Percentiles rank a stretch among this genome's conserved stretches.
Conservation (phyloP, 2,329 filamentous ascomycete genomes). For the Cordyceps militaris region DNA sequence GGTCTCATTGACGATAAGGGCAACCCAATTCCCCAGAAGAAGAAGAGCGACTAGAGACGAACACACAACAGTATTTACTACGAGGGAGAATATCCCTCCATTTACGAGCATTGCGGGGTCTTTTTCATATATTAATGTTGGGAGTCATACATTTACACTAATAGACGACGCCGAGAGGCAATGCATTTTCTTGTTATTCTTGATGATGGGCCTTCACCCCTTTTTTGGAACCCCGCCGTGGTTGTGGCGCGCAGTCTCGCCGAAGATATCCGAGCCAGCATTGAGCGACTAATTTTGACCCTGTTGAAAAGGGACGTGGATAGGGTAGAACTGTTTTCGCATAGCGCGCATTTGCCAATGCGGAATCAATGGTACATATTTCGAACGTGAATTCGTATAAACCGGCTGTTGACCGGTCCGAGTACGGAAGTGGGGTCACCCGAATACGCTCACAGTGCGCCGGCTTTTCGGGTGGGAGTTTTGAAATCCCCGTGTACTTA, state of each 20-base stretch:
- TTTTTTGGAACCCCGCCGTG: background rate
- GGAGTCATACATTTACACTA: conserved; percentile 6
- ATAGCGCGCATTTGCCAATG: background rate
- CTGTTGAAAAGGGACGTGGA: background rate
- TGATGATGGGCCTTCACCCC: background rate
- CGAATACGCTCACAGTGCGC: background rate
- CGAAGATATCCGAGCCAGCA: conserved; percentile 4
- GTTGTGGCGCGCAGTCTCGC: background rate
- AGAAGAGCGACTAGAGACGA: conserved; percentile 17
- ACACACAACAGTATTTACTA: background rate
- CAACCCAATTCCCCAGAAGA: conserved; percentile 30
- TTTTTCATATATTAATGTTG: conserved; percentile 2
- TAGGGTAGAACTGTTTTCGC: background rate
- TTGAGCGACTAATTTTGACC: background rate
- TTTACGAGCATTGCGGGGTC: conserved; percentile 8
- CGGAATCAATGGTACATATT: conserved; percentile 3
- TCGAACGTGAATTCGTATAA: background rate
- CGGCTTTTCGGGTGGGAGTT: too few species aligned
- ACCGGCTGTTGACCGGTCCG: background rate
- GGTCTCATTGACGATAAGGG: conserved; percentile 38
- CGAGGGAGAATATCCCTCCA: background rate
- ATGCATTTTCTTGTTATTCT: background rate
- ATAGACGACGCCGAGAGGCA: conserved; percentile 2
- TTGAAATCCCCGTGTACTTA: too few species aligned
- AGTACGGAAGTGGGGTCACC: background rate